Base-by-base conservation (phyloP, 352 stramenopile species). In the Globisporangium nodosum region DNA sequence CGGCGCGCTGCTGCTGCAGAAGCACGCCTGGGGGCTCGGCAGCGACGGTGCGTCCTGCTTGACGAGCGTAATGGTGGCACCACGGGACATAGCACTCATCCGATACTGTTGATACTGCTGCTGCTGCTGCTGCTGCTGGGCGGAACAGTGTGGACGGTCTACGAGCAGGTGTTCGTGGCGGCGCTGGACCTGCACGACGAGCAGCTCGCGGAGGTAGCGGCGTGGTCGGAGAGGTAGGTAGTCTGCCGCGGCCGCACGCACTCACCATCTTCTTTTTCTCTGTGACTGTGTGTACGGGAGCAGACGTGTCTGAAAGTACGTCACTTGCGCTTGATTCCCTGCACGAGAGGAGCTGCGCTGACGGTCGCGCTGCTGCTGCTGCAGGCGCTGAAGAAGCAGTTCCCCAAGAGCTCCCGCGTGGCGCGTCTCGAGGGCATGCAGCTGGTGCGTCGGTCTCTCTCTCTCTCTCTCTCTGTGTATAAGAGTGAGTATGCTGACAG, bases 81-180 rank as follows among this genome's bases (percentile, higher is more conserved):
- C 12, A 8, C 20, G 12, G 12, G 15, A 18, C 6, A 20, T 45
- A 42, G 31, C 31, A 3, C 31, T 37, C 31, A 42, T 15, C 13
- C 13, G 13, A 15, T 42, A 24, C 37, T 18, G 7, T 7, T 20
- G 45, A 6, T 15, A 8, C 39, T 49, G 16, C 55, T 60, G 31
- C n/a, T n/a, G n/a, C n/a, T n/a, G n/a, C 49, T 21, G n/a, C 12
- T 51, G 16, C 42, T 53, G 49, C 21, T 24, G 21, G 21, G 21
- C 21, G 21, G 21, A 24, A 24, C 51, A 82, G 76, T 83, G 18
- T 90, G 79, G 76, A 69, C 60, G n/a, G 56, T 88, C 45, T 81
- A 87, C 54, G 81, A 90, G 60, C 81, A 88, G 35, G 77, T 78
- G 35, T 77, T 88, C 15, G 31, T 88, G 20, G 81, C 81, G 16